Conservation (phyloP, 2,329 filamentous ascomycete genomes). For the Penicillium hesseltinei region DNA sequence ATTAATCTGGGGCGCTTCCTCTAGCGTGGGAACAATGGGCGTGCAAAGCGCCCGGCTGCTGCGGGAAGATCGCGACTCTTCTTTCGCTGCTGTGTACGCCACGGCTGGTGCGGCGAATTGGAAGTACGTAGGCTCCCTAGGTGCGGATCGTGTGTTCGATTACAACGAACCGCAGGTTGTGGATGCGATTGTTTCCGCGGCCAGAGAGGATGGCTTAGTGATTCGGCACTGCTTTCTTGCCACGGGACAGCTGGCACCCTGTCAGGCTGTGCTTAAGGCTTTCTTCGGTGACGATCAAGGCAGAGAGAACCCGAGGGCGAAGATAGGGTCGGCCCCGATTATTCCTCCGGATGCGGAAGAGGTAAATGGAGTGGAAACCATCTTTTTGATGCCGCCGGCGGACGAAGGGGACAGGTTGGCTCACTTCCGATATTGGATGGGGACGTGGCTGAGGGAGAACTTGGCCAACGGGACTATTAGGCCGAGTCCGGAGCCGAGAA, state of each 20-base stretch:
- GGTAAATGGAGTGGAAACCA: conserved; percentile 37
- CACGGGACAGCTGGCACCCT: conserved; percentile 35
- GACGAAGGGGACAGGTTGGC: conserved; percentile 35
- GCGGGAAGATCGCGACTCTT: conserved; percentile 32
- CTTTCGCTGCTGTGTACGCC: conserved; percentile 44
- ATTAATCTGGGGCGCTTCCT: conserved; percentile 48
- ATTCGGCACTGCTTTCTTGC: conserved; percentile 47
- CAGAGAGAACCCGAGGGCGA: conserved; percentile 18
- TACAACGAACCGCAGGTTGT: conserved; percentile 34
- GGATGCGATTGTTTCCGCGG: conserved; percentile 37
- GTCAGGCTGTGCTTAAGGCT: conserved; percentile 40
- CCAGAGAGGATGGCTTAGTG: conserved; percentile 36
- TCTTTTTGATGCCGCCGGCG: conserved; percentile 41
- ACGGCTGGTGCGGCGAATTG: conserved; percentile 38
- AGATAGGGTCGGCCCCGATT: conserved; percentile 40
- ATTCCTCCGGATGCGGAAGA: conserved; percentile 32
- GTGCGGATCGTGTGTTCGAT: conserved; percentile 44
- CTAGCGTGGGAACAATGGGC: conserved; percentile 48
- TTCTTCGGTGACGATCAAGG: conserved; percentile 22
- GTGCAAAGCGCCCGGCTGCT: conserved; percentile 43
- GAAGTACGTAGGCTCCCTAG: conserved; percentile 32
- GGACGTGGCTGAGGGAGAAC: conserved; percentile 37
- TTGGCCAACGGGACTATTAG: conserved; percentile 38
- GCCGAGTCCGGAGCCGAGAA: conserved; percentile 41
- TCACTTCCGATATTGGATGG: conserved; percentile 45